phyloP scores from a whole-genome alignment of 2,329 filamentous ascomycete genomes.

The Madurella fahalii region DNA sequence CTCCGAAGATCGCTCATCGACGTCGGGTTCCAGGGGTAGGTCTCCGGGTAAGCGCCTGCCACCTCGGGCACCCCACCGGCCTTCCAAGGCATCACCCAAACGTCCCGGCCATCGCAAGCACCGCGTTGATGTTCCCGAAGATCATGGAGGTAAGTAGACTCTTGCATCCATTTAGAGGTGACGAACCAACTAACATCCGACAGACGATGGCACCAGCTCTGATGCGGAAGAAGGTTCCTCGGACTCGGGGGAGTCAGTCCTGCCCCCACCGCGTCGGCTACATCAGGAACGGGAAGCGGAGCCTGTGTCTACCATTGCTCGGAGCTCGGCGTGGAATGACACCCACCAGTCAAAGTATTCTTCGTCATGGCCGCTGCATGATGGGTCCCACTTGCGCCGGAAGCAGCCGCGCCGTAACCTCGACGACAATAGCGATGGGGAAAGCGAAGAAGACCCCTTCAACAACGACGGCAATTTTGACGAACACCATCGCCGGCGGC shows the following conservation, averaged over 20 bases:
- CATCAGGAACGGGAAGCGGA: not conserved
- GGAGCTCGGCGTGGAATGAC: conserved; percentile 15
- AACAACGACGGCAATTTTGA: not conserved
- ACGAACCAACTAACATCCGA: not conserved
- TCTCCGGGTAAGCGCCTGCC: conserved; percentile 18
- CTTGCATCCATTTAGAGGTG: not conserved
- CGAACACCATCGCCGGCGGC: not conserved
- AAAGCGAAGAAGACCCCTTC: conserved; percentile 11
- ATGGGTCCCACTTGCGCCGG: conserved; percentile 1
- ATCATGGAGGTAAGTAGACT: conserved; percentile 1
- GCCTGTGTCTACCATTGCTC: not conserved
- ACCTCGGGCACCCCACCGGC: conserved; percentile 1
- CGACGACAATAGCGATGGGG: conserved; percentile 15
- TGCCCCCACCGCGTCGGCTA: not conserved
- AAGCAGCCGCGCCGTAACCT: not conserved
- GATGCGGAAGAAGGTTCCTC: conserved; percentile 1
- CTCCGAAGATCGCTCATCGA: conserved; percentile 4
- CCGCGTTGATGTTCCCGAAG: not conserved
- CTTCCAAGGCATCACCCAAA: conserved; percentile 9
- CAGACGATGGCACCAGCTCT: conserved; percentile 4
- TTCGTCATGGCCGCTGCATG: conserved; percentile 22
- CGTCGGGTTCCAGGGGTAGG: conserved; percentile 15
- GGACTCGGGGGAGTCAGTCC: conserved; percentile 1
- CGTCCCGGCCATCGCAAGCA: conserved; percentile 3
- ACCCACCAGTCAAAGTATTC: conserved; percentile 16